Conservation (phyloP, 179 eudicot genomes). For the Spergularia azorica region DNA sequence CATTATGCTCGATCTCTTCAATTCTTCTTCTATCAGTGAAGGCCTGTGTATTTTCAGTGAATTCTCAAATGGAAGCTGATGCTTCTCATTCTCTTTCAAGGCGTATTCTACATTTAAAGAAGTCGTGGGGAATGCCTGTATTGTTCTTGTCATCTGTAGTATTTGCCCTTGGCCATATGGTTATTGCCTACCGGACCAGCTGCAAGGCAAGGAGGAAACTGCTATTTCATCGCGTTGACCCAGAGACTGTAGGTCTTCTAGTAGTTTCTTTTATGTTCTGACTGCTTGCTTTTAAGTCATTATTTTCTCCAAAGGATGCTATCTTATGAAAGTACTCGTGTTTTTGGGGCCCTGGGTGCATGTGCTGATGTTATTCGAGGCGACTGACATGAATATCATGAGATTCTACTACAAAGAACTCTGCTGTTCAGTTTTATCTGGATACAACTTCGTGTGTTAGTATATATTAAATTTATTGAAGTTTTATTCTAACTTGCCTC, state of each 20-base stretch:
- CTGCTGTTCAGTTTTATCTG: neutral
- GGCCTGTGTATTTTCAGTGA: conserved; percentile 72
- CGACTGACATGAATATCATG: neutral
- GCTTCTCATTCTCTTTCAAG: conserved; percentile 70
- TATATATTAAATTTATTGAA: neutral
- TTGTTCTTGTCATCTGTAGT: conserved; percentile 85
- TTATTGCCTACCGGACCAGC: conserved; percentile 85
- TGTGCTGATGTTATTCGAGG: neutral
- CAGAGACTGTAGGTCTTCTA: conserved; percentile 68
- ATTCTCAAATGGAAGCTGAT: conserved; percentile 80
- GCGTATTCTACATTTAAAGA: conserved; percentile 74
- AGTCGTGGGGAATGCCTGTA: conserved; percentile 98
- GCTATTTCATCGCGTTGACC: conserved; percentile 73
- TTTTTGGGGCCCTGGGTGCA: neutral
- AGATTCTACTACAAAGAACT: neutral
- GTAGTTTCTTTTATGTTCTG: conserved; percentile 4
- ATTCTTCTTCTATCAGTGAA: conserved; percentile 71
- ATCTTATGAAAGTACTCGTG: neutral
- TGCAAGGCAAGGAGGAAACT: conserved; percentile 89
- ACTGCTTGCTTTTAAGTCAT: neutral
- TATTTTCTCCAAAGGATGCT: neutral
- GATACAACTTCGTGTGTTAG: neutral
- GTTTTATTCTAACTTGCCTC: conserved; percentile 15
- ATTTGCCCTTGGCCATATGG: conserved; percentile 94
- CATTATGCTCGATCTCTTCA: conserved; percentile 74